Evolutionary conservation across 1,284 basidiomycete genomes (phyloP).

Genomic region (Austroboletus olivaceoglutinosus): DNA sequence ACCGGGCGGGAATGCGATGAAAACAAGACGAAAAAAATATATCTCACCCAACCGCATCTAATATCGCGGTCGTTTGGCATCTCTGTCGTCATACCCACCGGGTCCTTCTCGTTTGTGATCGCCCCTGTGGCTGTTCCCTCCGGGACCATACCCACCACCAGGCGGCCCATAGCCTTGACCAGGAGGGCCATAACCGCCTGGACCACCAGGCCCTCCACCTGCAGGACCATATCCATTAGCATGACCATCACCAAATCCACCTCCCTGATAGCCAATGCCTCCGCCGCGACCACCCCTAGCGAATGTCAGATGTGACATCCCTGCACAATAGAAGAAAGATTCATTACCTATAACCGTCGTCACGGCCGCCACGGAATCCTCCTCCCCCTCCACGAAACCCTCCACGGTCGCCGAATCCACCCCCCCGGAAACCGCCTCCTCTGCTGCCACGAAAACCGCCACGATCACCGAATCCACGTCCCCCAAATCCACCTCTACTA

Average conservation of each 20-base stretch:
- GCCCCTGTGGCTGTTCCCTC: slow-evolving; percentile 54
- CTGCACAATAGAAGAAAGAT: slow-evolving; percentile 17
- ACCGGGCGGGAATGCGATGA: slow-evolving; percentile 15
- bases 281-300: slow-evolving; percentile 65
- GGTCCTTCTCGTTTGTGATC: slow-evolving; percentile 68
- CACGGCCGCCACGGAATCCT: slow-evolving; percentile 41
- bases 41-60: slow-evolving; percentile 47
- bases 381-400: slow-evolving; percentile 40
- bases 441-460: slow-evolving; percentile 43
- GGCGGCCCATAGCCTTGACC: slow-evolving; percentile 34
- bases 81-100: slow-evolving; percentile 76
- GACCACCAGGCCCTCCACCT: slow-evolving; percentile 43
- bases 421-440: slow-evolving; percentile 39
- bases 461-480: slow-evolving; percentile 46
- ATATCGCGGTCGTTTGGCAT: slow-evolving; percentile 77
- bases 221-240: slow-evolving; percentile 55
- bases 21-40: slow-evolving; percentile 21
- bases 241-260: slow-evolving; percentile 57
- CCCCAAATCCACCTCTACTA: slow-evolving; percentile 43
- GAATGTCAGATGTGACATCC: slow-evolving; percentile 16
- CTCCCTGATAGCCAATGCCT: slow-evolving; percentile 67
- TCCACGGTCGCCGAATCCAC: slow-evolving; percentile 37
- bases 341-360: slow-evolving; percentile 54
- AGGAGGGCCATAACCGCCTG: slow-evolving; percentile 49
- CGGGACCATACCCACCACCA: slow-evolving; percentile 38